Base-by-base conservation (phyloP, 108 stramenopile genomes). In the Nannochloropsis granulata region DNA sequence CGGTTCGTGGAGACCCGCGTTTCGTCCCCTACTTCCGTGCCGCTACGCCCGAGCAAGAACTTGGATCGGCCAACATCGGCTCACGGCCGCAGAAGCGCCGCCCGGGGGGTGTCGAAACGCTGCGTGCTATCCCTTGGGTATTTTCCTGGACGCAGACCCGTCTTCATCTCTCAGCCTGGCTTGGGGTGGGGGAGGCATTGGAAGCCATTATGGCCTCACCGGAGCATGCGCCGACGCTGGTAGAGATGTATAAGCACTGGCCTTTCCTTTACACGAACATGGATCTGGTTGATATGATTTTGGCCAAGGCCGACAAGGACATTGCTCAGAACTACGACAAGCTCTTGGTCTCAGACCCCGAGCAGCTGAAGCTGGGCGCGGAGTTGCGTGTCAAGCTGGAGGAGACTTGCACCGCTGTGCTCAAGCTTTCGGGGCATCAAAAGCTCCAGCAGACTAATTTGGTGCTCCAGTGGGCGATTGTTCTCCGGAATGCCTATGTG, bases 61-160 rank as follows among this genome's bases (percentile, higher is more conserved):
- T 98, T 9, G 92, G 93, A 9, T 89, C 84, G 46, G 89, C 97
- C 79, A 96, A 97, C 87, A 95, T 98, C 86, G 97, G 97, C 1
- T 94, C 94, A 80, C 91, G 97, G 25, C 97, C 97, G 14, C 92
- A 95, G 13, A 98, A 98, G 90, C 93, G 97, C 23, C 95, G 96
- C 83, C 95, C 95, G 0, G 97, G 97, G 9, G 97, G 97, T 25
- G 95, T 98, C 23, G 97, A 98, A 82, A 93, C 93, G 84, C 92
- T 98, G 7, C 88, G 97, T 43, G 97, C 97, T 0, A 98, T 98
- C 78, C 97, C 97, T 42, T 98, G 97, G 97, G 97, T 94, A 0
- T 97, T 98, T 88, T 95, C 97, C 12, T 98, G 97, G 97, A 94
- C 96, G 2, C 97, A 98, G 88, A 97, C 97, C 23, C 88, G 97